phyloP scores from a whole-genome alignment of 192 early-diverging fungal genomes.

The Entomortierella beljakovae region DNA sequence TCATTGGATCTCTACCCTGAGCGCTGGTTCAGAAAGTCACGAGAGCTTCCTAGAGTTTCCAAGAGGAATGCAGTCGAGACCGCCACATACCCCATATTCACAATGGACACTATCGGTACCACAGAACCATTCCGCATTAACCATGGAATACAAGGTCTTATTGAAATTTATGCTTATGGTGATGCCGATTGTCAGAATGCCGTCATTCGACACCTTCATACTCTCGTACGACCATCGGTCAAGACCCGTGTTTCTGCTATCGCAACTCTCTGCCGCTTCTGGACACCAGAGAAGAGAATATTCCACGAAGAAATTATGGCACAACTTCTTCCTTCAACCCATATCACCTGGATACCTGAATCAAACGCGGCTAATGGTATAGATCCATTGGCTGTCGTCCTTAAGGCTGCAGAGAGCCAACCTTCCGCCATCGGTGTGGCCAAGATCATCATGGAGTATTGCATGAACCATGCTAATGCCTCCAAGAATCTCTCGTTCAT shows the following conservation, averaged over 20 bases:
- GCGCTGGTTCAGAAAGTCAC: conserved; percentile 6
- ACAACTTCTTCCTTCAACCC: not conserved
- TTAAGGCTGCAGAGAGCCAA: conserved; percentile 13
- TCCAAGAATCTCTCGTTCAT: conserved; percentile 30
- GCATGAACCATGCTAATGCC: conserved; percentile 23
- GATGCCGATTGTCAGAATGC: not conserved
- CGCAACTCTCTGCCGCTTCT: conserved; percentile 10
- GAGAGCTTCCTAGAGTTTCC: conserved; percentile 1
- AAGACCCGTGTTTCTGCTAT: conserved; percentile 6
- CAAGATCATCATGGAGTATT: conserved; percentile 35
- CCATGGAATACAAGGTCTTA: conserved; percentile 13
- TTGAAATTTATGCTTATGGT: conserved; percentile 14
- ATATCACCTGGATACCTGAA: conserved; percentile 23
- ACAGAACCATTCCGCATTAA: conserved; percentile 8
- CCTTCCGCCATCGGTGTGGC: conserved; percentile 21
- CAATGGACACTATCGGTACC: conserved; percentile 9
- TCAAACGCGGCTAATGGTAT: not conserved
- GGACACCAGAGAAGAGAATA: conserved; percentile 3
- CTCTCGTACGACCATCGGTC: conserved; percentile 3
- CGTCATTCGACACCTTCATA: conserved; percentile 2
- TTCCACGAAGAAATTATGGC: conserved; percentile 7
- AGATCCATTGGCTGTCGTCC: conserved; percentile 2
- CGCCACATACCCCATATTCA: conserved; percentile 1
- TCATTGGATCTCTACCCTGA: conserved; percentile 9
- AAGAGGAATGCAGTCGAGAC: conserved; percentile 17